Percentiles rank a stretch among this genome's conserved stretches.
Conservation (phyloP, 2,329 filamentous ascomycete species). For the Dothistroma pini region DNA sequence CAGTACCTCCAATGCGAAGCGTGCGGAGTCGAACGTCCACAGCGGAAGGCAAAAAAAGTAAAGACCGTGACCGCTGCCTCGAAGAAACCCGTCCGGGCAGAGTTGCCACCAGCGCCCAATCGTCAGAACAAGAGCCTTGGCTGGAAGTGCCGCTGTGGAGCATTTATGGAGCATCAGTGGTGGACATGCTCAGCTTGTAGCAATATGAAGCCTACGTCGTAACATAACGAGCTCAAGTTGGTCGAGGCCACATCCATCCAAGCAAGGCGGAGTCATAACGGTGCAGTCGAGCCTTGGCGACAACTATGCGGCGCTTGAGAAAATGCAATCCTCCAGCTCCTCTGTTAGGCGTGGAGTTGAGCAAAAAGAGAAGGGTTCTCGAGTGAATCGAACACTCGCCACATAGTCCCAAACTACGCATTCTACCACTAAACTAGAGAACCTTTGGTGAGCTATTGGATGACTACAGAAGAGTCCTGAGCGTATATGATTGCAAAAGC, state of each 20-base stretch:
- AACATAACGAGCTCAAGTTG: slow-evolving; percentile 9
- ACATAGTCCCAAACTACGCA: background rate
- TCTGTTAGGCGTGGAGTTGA: background rate
- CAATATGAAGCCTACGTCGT: slow-evolving; percentile 55
- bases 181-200: slow-evolving; percentile 62
- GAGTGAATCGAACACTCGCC: background rate
- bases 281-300: background rate
- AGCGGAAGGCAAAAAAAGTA: slow-evolving; percentile 30
- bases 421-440: background rate
- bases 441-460: background rate
- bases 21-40: slow-evolving; percentile 55
- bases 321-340: background rate
- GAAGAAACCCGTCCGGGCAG: background rate
- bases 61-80: slow-evolving; percentile 3
- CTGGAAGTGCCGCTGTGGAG: slow-evolving; percentile 59
- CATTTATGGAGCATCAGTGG: slow-evolving; percentile 62
- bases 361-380: background rate
- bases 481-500: background rate
- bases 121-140: slow-evolving; percentile 48
- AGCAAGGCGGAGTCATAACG: background rate
- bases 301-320: background rate
- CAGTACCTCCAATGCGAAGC: slow-evolving; percentile 59
- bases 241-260: background rate
- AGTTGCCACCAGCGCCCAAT: slow-evolving; percentile 24
- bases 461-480: background rate